Conservation (phyloP, 2,329 filamentous ascomycete species). For the Diplodia sapinea region DNA sequence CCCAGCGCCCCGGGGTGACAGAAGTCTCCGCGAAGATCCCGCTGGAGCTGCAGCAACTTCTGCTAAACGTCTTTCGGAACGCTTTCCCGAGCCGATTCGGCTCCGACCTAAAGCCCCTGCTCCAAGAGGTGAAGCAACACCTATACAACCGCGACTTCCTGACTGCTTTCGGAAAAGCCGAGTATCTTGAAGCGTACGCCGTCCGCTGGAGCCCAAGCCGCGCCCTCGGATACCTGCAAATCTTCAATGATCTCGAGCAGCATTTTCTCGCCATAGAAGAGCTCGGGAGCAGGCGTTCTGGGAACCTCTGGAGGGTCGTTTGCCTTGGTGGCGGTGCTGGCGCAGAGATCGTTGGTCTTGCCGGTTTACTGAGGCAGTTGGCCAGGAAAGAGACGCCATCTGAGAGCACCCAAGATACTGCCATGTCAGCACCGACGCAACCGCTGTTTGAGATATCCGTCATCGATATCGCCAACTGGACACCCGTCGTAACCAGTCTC, state of each 20-base stretch:
- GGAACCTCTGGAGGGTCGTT: slow-evolving; percentile 49
- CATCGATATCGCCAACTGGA: slow-evolving; percentile 86
- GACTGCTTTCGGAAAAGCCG: slow-evolving; percentile 73
- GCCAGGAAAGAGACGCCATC: background rate
- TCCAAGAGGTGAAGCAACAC: slow-evolving; percentile 85
- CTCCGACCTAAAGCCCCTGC: slow-evolving; percentile 59
- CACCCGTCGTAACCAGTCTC: slow-evolving; percentile 64
- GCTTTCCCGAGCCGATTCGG: slow-evolving; percentile 59
- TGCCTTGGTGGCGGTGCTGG: slow-evolving; percentile 71
- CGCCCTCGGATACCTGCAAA: slow-evolving; percentile 78
- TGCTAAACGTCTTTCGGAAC: slow-evolving; percentile 74
- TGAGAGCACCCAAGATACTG: background rate
- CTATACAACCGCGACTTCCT: slow-evolving; percentile 86
- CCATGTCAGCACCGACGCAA: background rate
- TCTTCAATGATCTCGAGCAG: slow-evolving; percentile 53
- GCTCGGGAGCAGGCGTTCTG: background rate
- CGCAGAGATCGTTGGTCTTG: slow-evolving; percentile 70
- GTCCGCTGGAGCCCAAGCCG: slow-evolving; percentile 89
- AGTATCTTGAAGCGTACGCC: slow-evolving; percentile 81
- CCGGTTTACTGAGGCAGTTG: slow-evolving; percentile 52
- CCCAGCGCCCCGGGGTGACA: background rate
- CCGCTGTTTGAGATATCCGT: slow-evolving; percentile 60
- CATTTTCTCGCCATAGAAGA: slow-evolving; percentile 30
- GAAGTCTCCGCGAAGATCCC: slow-evolving; percentile 46
- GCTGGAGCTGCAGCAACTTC: slow-evolving; percentile 66